A percentile compares a stretch with the other conserved stretches of the same genome.
Evolutionary conservation across 2,329 filamentous ascomycete species (phyloP).

Genomic region (Arachnomyces sp.): DNA sequence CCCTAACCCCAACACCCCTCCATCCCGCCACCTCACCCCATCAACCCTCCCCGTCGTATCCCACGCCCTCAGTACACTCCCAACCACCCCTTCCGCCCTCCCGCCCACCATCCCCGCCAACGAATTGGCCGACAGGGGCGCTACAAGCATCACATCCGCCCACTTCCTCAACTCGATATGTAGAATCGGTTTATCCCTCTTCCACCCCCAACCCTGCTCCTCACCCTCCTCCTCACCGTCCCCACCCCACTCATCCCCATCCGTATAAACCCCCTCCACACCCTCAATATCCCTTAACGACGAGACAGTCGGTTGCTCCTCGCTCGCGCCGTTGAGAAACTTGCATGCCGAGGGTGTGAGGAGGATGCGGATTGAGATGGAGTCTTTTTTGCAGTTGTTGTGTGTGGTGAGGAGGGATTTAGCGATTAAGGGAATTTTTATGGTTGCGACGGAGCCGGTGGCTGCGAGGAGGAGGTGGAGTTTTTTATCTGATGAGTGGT

Average conservation of each 20-base stretch:
- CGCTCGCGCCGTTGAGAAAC: constrained; percentile 68
- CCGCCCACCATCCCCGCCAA: constrained; percentile 77
- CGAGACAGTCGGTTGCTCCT: constrained; percentile 64
- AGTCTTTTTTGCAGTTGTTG: too few relatives aligned
- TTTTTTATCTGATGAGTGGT: constrained; percentile 8
- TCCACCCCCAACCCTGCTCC: constrained; percentile 76
- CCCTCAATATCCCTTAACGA: constrained; percentile 54
- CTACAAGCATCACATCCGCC: constrained; percentile 73
- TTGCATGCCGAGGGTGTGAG: constrained; percentile 64
- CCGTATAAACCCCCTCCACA: constrained; percentile 72
- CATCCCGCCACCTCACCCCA: too few relatives aligned
- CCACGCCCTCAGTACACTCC: constrained; percentile 75
- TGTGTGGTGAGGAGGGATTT: constrained; percentile 35
- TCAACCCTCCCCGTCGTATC: constrained; percentile 62
- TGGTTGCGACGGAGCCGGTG: constrained; percentile 73
- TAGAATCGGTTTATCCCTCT: constrained; percentile 66
- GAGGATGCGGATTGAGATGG: constrained; percentile 79
- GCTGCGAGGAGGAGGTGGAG: constrained; percentile 47
- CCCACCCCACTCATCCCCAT: constrained; percentile 75
- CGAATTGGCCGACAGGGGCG: constrained; percentile 74
- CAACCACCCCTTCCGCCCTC: constrained; percentile 66
- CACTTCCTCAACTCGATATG: constrained; percentile 82
- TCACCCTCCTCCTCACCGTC: constrained; percentile 69
- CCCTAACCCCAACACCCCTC: too few relatives aligned
- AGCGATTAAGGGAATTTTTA: constrained; percentile 64